These are phyloP conservation scores for Euptelea pleiosperma DNA, from an alignment of 164 flowering plant genomes.

Conservation along the genomic window DNA sequence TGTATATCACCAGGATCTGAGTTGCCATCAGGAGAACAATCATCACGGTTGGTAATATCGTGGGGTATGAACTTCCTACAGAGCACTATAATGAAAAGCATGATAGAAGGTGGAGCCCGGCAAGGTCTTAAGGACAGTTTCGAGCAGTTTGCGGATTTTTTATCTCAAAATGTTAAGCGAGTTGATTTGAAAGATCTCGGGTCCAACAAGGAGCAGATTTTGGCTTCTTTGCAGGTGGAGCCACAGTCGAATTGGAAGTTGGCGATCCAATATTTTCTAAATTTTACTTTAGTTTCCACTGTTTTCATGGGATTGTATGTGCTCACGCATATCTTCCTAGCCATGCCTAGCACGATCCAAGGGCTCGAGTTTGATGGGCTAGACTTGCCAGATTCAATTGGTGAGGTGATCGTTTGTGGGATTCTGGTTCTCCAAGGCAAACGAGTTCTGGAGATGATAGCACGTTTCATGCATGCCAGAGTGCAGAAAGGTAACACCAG, in stretches of 20 bases:
- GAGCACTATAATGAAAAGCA: constrained; percentile 90
- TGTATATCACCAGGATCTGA: constrained; percentile 83
- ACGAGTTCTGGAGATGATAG: constrained; percentile 57
- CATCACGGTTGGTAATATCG: constrained; percentile 69
- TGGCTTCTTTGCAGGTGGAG: constrained; percentile 77
- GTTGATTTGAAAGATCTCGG: constrained; percentile 62
- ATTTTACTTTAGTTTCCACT: constrained; percentile 69
- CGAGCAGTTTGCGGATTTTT: constrained; percentile 43
- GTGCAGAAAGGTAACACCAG: constrained; percentile 57
- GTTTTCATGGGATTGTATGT: constrained; percentile 62
- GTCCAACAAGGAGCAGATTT: constrained; percentile 65
- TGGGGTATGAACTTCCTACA: constrained; percentile 89
- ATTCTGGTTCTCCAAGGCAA: constrained; percentile 77
- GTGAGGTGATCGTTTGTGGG: constrained; percentile 75
- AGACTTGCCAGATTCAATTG: constrained; percentile 95
- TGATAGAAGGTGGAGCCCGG: constrained; percentile 88
- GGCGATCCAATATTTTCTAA: constrained; percentile 73
- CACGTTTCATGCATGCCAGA: constrained; percentile 91
- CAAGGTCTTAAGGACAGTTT: constrained; percentile 80
- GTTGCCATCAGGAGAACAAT: constrained; percentile 68
- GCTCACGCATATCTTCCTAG: constrained; percentile 57
- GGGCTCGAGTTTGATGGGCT: constrained; percentile 94
- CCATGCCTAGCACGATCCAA: constrained; percentile 58
- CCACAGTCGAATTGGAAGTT: constrained; percentile 71
- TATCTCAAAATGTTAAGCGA: constrained; percentile 53